Percentiles rank a stretch among this genome's conserved stretches.
These are phyloP conservation scores for Plasmopara muralis DNA, from an alignment of 352 stramenopile species.

Conservation along the genomic window DNA sequence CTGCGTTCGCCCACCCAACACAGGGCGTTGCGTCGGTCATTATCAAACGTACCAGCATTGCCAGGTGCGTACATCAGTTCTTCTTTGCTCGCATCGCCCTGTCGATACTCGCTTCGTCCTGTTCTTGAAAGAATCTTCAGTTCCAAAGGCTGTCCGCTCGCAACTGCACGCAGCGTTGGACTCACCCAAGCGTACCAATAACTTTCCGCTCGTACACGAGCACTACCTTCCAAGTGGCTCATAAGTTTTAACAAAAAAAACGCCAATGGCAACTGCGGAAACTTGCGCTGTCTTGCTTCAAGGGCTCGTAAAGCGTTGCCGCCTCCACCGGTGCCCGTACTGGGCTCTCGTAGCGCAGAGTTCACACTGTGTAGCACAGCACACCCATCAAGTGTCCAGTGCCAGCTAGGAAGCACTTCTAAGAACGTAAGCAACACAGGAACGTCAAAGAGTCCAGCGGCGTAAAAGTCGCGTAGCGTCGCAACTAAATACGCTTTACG, in stretches of 20 bases:
- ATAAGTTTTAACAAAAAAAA: conserved; percentile 68
- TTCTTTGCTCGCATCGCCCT: conserved; percentile 23
- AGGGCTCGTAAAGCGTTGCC: conserved; percentile 26
- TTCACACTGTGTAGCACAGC: conserved; percentile 57
- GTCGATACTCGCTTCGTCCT: conserved; percentile 18
- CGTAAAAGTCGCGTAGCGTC: conserved; percentile 60
- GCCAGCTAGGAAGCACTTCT: conserved; percentile 53
- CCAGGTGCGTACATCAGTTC: conserved; percentile 44
- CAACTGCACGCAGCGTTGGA: conserved; percentile 41
- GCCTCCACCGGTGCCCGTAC: conserved; percentile 17
- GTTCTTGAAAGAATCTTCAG: conserved; percentile 32
- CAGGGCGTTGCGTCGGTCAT: conserved; percentile 42
- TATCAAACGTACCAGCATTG: conserved; percentile 38
- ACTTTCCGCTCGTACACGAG: conserved; percentile 44
- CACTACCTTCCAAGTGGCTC: conserved; percentile 50
- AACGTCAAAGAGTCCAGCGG: conserved; percentile 51
- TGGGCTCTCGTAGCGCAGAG: conserved; percentile 32
- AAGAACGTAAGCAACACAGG: conserved; percentile 64
- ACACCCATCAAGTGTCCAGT: conserved; percentile 67
- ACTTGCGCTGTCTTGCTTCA: conserved; percentile 31
- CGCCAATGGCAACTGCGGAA: conserved; percentile 51
- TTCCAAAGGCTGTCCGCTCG: conserved; percentile 36
- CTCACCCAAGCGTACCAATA: conserved; percentile 65
- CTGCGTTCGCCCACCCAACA: conserved; percentile 28
- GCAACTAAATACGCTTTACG: conserved; percentile 39